phyloP scores from a whole-genome alignment of 2,329 filamentous ascomycete genomes.

The Byssothecium circinans region DNA sequence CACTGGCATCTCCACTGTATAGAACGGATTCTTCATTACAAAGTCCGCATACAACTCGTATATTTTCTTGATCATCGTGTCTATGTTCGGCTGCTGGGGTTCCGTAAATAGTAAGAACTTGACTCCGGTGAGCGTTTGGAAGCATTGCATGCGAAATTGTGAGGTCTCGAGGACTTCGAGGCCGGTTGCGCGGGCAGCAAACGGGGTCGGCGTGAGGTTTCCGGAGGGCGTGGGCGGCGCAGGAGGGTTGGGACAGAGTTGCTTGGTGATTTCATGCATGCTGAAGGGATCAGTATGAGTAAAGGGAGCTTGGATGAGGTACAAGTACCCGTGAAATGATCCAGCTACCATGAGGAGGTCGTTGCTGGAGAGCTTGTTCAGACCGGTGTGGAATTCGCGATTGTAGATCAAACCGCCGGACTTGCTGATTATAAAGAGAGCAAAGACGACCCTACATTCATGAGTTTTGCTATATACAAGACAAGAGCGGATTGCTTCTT shows the following conservation, averaged over 20 bases:
- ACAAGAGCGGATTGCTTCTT: not conserved
- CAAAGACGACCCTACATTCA: constrained; percentile 80
- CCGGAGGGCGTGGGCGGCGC: constrained; percentile 30
- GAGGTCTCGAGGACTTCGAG: constrained; percentile 92
- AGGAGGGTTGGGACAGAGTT: constrained; percentile 42
- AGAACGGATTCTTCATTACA: constrained; percentile 99
- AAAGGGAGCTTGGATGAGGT: not conserved
- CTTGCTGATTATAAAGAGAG: constrained; percentile 98
- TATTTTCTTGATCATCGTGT: constrained; percentile 77
- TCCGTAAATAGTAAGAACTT: constrained; percentile 98
- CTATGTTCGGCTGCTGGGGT: constrained; percentile 81
- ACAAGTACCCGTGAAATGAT: constrained; percentile 89
- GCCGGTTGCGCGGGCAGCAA: constrained; percentile 61
- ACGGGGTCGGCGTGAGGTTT: constrained; percentile 39
- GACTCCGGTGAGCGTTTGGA: constrained; percentile 88
- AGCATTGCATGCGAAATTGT: constrained; percentile 94
- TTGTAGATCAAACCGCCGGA: constrained; percentile 96
- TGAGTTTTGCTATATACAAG: constrained; percentile 12
- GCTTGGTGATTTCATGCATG: constrained; percentile 64
- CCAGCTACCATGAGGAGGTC: constrained; percentile 96
- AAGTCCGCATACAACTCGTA: constrained; percentile 97
- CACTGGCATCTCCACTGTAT: constrained; percentile 96
- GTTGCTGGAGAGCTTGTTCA: constrained; percentile 89
- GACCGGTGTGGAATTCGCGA: constrained; percentile 83
- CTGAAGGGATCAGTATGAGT: constrained; percentile 35